Evolutionary conservation across 2,329 filamentous ascomycete species (phyloP).

Genomic region (Hypomyces rosellus): DNA sequence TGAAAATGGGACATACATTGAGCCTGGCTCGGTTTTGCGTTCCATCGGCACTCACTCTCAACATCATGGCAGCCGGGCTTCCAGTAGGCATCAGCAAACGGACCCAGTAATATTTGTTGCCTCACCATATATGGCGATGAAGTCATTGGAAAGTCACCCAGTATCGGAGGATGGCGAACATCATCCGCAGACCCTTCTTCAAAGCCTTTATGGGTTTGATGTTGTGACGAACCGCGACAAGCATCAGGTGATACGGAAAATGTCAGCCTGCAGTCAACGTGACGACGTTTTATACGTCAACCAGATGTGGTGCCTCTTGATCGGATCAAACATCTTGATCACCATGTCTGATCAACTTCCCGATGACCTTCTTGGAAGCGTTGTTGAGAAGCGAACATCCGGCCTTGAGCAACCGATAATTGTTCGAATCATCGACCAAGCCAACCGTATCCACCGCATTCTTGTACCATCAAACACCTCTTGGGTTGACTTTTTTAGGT

Average conservation of each 20-base stretch:
- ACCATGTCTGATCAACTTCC: conserved; percentile 1
- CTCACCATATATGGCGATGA: neutral
- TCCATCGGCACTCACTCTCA: neutral
- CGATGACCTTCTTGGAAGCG: neutral
- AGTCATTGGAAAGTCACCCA: neutral
- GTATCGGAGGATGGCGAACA: neutral
- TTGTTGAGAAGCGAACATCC: neutral
- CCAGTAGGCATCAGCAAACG: neutral
- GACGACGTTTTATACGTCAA: neutral
- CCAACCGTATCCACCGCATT: neutral
- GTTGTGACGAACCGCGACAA: neutral
- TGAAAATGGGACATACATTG: conserved; percentile 2
- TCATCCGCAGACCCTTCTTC: conserved; percentile 1
- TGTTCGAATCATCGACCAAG: neutral
- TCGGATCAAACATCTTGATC: neutral
- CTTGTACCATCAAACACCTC: neutral
- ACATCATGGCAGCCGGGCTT: neutral
- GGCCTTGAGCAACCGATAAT: neutral
- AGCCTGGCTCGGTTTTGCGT: conserved; percentile 1
- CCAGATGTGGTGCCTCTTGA: conserved; percentile 4
- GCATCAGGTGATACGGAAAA: neutral
- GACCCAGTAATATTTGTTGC: neutral
- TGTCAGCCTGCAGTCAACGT: neutral
- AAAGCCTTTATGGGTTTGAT: conserved; percentile 5
- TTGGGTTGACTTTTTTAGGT: conserved; percentile 5